Base-by-base conservation (phyloP, 2,329 filamentous ascomycete genomes). In the Beauveria scarabaeidicola region DNA sequence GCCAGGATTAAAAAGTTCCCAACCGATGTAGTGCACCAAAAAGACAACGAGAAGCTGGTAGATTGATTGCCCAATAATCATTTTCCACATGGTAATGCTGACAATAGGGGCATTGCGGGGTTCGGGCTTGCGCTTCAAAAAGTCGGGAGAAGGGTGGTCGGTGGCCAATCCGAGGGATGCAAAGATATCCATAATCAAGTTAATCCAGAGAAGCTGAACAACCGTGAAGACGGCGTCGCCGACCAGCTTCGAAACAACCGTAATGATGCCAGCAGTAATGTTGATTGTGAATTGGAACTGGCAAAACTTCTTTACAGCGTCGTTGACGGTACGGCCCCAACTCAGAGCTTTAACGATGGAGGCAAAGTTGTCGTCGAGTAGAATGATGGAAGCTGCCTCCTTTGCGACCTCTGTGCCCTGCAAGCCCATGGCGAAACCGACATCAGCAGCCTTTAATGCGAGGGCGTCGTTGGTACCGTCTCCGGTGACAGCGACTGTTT, bases 41-140 rank as follows among this genome's bases (percentile, higher is more conserved):
- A 90, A 82, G 0, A 86, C 62, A 9, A 71, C 67, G 5, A 89
- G 79, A 0, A 91, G 79, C 69, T 91, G 87, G 69, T 88, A 91
- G 62, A 90, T 79, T 4, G 86, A 79, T 68, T 91, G 86, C 1
- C 87, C 87, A 52, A 89, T 80, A 61, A 91, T 90, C 88, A 91
- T 91, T 74, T 91, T 91, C 87, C 87, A 89, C 88, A 91, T 91
- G 29, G 82, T 86, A 48, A 86, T 73, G 1, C 84, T 88, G 64
- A 91, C 88, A 27, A 73, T 66, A 3, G 69, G 64, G 0, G 71
- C 66, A 6, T 58, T 64, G 2, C 67, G 63, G 2, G 66, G 65
- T 23, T 72, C 69, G 2, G 72, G 71, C 7, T 66, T 64, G 10
- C 62, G 61, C 56, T 72, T 67, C n/a, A 74, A 65, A 32, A 74